A percentile compares a stretch with the other conserved stretches of the same genome.
phyloP scores from a whole-genome alignment of 768 basidiomycete species.

The Coprinopsis strossmayeri region DNA sequence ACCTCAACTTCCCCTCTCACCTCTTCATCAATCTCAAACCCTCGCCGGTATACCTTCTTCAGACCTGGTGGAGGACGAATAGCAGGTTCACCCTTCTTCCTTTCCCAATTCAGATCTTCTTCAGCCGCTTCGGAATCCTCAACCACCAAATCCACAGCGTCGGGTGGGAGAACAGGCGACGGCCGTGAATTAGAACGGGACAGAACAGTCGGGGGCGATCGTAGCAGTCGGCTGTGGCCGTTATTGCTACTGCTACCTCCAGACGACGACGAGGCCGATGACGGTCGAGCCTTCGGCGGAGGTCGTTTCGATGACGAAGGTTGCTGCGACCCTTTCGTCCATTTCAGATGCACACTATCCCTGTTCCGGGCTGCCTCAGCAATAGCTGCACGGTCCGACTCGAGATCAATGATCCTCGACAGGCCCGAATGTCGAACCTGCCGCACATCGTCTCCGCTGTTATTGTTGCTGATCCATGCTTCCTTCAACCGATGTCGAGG shows the following conservation, averaged over 20 bases:
- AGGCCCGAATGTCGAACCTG: constrained; percentile 14
- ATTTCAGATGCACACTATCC: constrained; percentile 35
- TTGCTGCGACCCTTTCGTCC: constrained; percentile 28
- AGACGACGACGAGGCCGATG: constrained; percentile 14
- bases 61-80: constrained; percentile 29
- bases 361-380: constrained; percentile 19
- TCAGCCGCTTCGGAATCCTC: constrained; percentile 55
- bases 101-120: constrained; percentile 44
- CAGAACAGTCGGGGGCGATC: not conserved
- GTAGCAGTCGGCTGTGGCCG: not conserved
- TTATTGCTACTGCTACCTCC: constrained; percentile 2
- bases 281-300: constrained; percentile 17
- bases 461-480: constrained; percentile 12
- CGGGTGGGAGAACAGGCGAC: constrained; percentile 40
- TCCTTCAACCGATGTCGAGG: constrained; percentile 3
- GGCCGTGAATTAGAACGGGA: constrained; percentile 5
- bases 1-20: constrained; percentile 34
- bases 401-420: constrained; percentile 40
- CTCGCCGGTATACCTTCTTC: constrained; percentile 48
- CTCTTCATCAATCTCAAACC: constrained; percentile 30
- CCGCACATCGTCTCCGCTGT: constrained; percentile 9
- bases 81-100: constrained; percentile 59
- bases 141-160: constrained; percentile 88
- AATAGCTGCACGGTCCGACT: constrained; percentile 26
- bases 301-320: constrained; percentile 14